phyloP scores from a whole-genome alignment of 345 rosid species.

The Rhodamnia argentea region DNA sequence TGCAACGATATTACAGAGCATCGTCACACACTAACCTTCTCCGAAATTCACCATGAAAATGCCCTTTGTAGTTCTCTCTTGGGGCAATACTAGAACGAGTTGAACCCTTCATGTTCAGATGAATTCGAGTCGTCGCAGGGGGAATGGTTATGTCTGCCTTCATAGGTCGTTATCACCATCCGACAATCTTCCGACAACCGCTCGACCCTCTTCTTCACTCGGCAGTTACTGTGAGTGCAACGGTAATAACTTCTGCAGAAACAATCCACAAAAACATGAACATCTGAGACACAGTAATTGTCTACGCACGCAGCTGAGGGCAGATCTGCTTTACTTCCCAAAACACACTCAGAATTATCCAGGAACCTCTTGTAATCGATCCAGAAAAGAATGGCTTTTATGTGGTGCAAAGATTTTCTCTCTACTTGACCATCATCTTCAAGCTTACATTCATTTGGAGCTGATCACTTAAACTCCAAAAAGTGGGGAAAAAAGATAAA shows the following conservation, averaged over 20 bases:
- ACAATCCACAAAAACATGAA: neutral
- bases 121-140: conserved; percentile 80
- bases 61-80: neutral
- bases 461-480: neutral
- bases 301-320: neutral
- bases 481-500: neutral
- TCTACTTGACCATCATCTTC: neutral
- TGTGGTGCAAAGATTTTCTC: neutral
- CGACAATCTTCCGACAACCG: conserved; percentile 87
- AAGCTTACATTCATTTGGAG: neutral
- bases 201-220: conserved; percentile 97
- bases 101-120: conserved; percentile 62
- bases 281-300: neutral
- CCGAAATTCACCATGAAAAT: neutral
- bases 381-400: neutral
- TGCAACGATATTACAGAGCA: neutral
- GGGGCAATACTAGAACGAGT: conserved; percentile 33
- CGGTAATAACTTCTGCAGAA: conserved; percentile 75
- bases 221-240: conserved; percentile 76
- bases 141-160: conserved; percentile 94
- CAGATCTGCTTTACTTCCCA: neutral
- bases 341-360: neutral
- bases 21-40: neutral
- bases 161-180: conserved; percentile 97
- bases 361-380: neutral